A percentile compares a stretch with the other conserved stretches of the same genome.
phyloP scores from a whole-genome alignment of 2,329 filamentous ascomycete genomes.

The Aspergillus flavus region DNA sequence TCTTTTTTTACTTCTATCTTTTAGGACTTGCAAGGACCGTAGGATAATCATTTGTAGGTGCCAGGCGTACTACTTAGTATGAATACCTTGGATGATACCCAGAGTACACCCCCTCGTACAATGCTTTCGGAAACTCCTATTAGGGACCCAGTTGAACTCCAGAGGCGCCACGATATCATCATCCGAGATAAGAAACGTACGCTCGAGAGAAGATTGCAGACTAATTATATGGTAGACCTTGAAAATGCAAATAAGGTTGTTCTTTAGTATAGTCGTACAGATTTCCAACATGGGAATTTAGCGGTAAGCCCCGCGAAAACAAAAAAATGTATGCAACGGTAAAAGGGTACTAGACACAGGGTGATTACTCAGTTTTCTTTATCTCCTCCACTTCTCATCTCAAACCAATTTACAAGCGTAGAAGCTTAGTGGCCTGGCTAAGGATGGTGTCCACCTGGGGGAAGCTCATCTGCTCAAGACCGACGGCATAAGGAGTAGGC shows the following conservation, averaged over 20 bases:
- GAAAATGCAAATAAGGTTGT: conserved; percentile 16
- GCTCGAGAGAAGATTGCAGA: not conserved
- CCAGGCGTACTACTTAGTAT: not conserved
- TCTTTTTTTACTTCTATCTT: not conserved
- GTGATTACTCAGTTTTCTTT: conserved; percentile 27
- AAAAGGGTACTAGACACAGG: conserved; percentile 39
- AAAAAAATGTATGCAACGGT: conserved; percentile 17
- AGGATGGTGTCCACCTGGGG: conserved; percentile 87
- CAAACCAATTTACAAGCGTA: conserved; percentile 65
- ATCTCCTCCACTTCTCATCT: conserved; percentile 13
- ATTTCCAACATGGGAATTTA: conserved; percentile 16
- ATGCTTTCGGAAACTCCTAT: not conserved
- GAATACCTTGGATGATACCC: not conserved
- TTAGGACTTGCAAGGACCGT: not conserved
- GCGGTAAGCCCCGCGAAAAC: not conserved
- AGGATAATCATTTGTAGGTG: not conserved
- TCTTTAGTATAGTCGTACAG: conserved; percentile 29
- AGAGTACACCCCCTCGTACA: not conserved
- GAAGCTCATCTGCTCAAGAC: conserved; percentile 94
- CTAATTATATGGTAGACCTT: not conserved
- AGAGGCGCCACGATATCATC: not conserved
- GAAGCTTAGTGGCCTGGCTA: conserved; percentile 83
- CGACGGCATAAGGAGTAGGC: conserved; percentile 90
- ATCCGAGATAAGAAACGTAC: not conserved
- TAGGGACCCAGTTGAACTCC: not conserved